Conservation (phyloP, 495 filamentous ascomycete species). For the Choiromyces venosus region DNA sequence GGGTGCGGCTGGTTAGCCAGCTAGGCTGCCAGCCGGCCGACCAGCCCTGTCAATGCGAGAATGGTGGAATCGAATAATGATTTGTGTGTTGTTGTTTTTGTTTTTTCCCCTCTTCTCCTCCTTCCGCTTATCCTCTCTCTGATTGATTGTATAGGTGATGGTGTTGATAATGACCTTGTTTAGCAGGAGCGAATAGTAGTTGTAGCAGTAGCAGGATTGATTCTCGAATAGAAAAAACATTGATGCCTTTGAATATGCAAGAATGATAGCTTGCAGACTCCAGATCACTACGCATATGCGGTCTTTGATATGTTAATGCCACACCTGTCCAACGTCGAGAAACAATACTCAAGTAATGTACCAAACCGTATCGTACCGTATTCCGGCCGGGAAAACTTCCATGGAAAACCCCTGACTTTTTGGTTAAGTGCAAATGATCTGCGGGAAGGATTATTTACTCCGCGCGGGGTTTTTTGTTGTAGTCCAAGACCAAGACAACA, state of each 20-base stretch:
- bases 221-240: not conserved
- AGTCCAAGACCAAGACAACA: constrained; percentile 31
- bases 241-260: not conserved
- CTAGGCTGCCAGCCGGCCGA: too few relatives aligned
- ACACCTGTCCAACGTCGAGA: constrained; percentile 17
- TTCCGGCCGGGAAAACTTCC: constrained; percentile 3
- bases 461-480: constrained; percentile 20
- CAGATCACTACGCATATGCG: constrained; percentile 36
- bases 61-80: not conserved
- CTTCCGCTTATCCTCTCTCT: not conserved
- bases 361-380: constrained; percentile 1
- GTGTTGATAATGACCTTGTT: not conserved
- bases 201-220: not conserved
- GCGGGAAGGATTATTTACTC: constrained; percentile 29
- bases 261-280: constrained; percentile 19
- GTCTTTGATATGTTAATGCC: constrained; percentile 28
- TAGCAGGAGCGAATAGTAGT: not conserved
- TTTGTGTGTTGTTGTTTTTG: not conserved
- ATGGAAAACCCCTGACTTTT: constrained; percentile 10
- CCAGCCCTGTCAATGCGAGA: not conserved
- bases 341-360: not conserved
- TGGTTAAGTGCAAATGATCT: constrained; percentile 33
- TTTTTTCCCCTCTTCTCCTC: not conserved
- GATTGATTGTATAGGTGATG: not conserved
- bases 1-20: not conserved